Conservation (phyloP, 371 early-diverging fungal species). For the Mucor piriformis region DNA sequence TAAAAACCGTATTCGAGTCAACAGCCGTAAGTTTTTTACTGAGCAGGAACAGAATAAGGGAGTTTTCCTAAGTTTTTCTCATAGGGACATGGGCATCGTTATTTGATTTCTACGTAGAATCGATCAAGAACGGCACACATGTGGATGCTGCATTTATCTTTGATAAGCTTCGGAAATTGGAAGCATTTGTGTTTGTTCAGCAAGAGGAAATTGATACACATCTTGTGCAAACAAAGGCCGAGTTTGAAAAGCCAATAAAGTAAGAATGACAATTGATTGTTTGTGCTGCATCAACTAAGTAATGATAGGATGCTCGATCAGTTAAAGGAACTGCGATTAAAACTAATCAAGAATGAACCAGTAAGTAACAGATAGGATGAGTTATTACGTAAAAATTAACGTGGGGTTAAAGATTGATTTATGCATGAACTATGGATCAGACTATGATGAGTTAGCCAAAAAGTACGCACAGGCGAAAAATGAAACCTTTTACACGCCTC, state of each 20-base stretch:
- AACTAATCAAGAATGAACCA: neutral
- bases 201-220: neutral
- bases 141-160: conserved; percentile 24
- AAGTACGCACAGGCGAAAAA: conserved; percentile 10
- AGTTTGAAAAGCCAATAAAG: conserved; percentile 19
- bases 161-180: conserved; percentile 12
- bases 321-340: neutral
- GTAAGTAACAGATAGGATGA: neutral
- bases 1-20: conserved; percentile 21
- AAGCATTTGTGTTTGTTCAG: conserved; percentile 22
- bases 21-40: conserved; percentile 14
- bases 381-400: too few relatives aligned
- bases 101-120: conserved; percentile 23
- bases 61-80: neutral
- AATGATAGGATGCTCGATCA: neutral
- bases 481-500: conserved; percentile 18
- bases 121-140: conserved; percentile 9
- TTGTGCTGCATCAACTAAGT: too few relatives aligned
- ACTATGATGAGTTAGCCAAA: neutral
- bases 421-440: conserved; percentile 1
- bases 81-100: conserved; percentile 10
- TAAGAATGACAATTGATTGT: neutral
- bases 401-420: conserved; percentile 1
- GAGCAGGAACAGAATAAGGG: neutral
- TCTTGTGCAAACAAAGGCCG: conserved; percentile 3